phyloP scores from a whole-genome alignment of 176 grass and related monocot genomes.

The Phoenix roebelenii region DNA sequence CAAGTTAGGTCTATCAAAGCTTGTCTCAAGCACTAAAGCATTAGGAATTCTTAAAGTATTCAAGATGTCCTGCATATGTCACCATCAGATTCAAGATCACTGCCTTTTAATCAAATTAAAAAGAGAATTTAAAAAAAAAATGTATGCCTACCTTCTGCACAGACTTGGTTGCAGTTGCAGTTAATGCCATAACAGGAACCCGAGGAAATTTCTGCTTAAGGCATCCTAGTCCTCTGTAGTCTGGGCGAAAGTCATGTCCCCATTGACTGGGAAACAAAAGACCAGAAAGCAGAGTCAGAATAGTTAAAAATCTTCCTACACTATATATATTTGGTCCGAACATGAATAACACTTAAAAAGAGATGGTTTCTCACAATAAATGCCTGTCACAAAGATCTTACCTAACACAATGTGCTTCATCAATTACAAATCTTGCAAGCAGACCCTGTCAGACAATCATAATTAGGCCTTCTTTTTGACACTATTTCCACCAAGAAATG shows the following conservation, averaged over 20 bases:
- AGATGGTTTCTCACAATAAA: too few relatives aligned
- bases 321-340: neutral
- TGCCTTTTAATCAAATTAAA: constrained; percentile 2
- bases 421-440: constrained; percentile 83
- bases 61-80: constrained; percentile 48
- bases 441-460: constrained; percentile 43
- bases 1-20: constrained; percentile 81
- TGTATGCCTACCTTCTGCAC: constrained; percentile 46
- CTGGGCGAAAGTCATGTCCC: constrained; percentile 91
- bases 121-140: constrained; percentile 1
- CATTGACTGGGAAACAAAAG: constrained; percentile 51
- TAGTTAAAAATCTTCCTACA: too few relatives aligned
- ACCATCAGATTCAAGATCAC: neutral
- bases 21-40: constrained; percentile 58
- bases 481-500: neutral
- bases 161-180: constrained; percentile 80
- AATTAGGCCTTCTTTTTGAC: neutral
- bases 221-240: constrained; percentile 76
- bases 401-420: constrained; percentile 97
- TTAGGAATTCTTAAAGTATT: constrained; percentile 48
- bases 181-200: constrained; percentile 80
- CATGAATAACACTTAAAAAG: neutral
- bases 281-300: constrained; percentile 2
- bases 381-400: constrained; percentile 12
- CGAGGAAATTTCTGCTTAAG: constrained; percentile 79